Evolutionary conservation across 495 filamentous ascomycete genomes (phyloP).

Genomic region (Aspergillus bertholletiae): DNA sequence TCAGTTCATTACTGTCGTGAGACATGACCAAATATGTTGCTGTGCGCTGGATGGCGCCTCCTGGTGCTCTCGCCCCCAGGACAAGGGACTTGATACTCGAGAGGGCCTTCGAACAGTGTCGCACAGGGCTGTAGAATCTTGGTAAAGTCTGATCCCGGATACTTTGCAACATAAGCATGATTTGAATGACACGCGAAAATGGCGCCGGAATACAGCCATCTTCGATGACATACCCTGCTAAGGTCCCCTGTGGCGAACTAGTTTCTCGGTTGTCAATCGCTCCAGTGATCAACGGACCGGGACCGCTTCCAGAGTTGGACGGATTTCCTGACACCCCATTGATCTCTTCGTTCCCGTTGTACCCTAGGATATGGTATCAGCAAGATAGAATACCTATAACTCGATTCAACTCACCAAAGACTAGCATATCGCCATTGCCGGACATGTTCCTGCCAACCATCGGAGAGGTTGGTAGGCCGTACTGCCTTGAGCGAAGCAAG

Average conservation of each 20-base stretch:
- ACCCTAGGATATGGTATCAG: constrained; percentile 28
- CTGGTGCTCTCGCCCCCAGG: constrained; percentile 52
- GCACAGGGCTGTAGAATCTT: neutral
- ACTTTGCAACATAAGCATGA: constrained; percentile 47
- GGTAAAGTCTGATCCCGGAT: neutral
- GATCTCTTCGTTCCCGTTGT: constrained; percentile 52
- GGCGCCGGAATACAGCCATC: constrained; percentile 60
- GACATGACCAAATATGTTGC: constrained; percentile 70
- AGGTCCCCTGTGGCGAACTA: constrained; percentile 42
- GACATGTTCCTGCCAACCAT: constrained; percentile 59
- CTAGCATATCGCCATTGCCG: constrained; percentile 65
- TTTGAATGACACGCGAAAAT: constrained; percentile 52
- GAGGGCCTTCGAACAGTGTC: constrained; percentile 39
- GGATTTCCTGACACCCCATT: constrained; percentile 53
- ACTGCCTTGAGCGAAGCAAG: constrained; percentile 57
- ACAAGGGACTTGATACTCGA: constrained; percentile 48
- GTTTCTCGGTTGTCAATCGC: constrained; percentile 57
- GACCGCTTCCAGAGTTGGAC: constrained; percentile 20
- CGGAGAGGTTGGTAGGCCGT: constrained; percentile 55
- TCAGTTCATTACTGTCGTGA: constrained; percentile 64
- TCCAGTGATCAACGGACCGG: constrained; percentile 62
- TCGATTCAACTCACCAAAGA: constrained; percentile 47
- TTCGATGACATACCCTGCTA: constrained; percentile 64
- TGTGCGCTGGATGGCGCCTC: constrained; percentile 54
- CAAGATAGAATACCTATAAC: neutral